phyloP scores from a whole-genome alignment of 805 yeast genomes.

The Starmerella ratchasimensis region DNA sequence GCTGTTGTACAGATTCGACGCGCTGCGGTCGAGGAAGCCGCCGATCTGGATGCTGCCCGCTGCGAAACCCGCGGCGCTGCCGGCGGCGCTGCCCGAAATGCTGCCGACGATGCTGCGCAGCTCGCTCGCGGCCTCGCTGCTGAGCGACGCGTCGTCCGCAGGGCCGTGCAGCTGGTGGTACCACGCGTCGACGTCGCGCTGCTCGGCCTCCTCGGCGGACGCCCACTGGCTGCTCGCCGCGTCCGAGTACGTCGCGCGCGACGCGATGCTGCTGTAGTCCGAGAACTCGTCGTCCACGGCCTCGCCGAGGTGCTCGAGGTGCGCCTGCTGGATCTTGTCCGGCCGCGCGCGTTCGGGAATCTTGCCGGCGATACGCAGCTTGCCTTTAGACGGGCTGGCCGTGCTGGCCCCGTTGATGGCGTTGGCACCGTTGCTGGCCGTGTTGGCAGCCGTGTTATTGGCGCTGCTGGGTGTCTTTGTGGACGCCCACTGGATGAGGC shows the following conservation, averaged over 20 bases:
- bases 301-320: background rate
- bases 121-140: slow-evolving; percentile 10
- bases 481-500: slow-evolving; percentile 22
- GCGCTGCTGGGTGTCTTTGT: no score
- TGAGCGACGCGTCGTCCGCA: slow-evolving; percentile 20
- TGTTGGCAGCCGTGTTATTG: background rate
- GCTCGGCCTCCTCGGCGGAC: slow-evolving; percentile 22
- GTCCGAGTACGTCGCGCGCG: background rate
- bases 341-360: background rate
- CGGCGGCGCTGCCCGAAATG: background rate
- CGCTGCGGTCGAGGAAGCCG: slow-evolving; percentile 16
- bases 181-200: slow-evolving; percentile 27
- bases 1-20: slow-evolving; percentile 18
- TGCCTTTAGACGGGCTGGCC: no score
- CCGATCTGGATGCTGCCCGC: slow-evolving; percentile 21
- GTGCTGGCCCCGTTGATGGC: no score
- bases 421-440: background rate
- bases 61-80: slow-evolving; percentile 5
- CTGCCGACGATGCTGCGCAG: slow-evolving; percentile 1
- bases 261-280: background rate
- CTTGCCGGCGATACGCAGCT: background rate
- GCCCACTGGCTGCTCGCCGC: background rate
- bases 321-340: background rate
- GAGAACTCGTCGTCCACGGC: no score
- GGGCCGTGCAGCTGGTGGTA: slow-evolving; percentile 17